These are phyloP conservation scores for Melampsora americana DNA, from an alignment of 1,284 basidiomycete genomes.

Conservation along the genomic window DNA sequence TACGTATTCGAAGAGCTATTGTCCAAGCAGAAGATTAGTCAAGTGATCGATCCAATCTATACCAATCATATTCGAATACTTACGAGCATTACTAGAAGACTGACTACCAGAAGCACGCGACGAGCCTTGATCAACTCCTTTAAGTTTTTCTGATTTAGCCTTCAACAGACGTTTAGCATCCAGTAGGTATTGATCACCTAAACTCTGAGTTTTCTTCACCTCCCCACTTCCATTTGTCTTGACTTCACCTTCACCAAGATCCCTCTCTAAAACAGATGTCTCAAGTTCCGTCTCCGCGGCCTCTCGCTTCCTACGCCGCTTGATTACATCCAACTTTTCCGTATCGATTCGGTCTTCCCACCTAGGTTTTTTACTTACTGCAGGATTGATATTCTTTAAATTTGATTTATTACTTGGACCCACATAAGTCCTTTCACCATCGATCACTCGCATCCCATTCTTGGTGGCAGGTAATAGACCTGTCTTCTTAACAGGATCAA, in stretches of 20 bases:
- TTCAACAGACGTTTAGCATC: constrained; percentile 1
- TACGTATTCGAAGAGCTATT: not conserved
- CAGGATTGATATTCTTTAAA: not conserved
- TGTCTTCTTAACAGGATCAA: constrained; percentile 27
- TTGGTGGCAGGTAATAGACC: constrained; percentile 17
- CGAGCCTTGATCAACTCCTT: not conserved
- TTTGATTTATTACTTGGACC: not conserved
- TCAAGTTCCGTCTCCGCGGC: constrained; percentile 17
- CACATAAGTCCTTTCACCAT: constrained; percentile 37
- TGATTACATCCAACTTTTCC: constrained; percentile 34
- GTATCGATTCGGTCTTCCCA: constrained; percentile 14
- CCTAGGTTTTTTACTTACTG: constrained; percentile 7
- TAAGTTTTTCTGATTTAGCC: not conserved
- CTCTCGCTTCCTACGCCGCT: constrained; percentile 18
- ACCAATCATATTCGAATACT: not conserved
- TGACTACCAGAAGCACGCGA: not conserved
- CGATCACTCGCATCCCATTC: constrained; percentile 16
- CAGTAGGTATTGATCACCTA: not conserved
- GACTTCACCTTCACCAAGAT: no score
- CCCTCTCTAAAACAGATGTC: not conserved
- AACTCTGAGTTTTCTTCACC: not conserved
- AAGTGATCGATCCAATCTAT: not conserved
- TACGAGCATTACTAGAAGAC: constrained; percentile 1
- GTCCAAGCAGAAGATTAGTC: not conserved
- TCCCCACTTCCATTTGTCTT: not conserved